Percentiles rank a stretch among this genome's conserved stretches.
Evolutionary conservation across 495 filamentous ascomycete species (phyloP).

Genomic region (Aeminium ludgeri): DNA sequence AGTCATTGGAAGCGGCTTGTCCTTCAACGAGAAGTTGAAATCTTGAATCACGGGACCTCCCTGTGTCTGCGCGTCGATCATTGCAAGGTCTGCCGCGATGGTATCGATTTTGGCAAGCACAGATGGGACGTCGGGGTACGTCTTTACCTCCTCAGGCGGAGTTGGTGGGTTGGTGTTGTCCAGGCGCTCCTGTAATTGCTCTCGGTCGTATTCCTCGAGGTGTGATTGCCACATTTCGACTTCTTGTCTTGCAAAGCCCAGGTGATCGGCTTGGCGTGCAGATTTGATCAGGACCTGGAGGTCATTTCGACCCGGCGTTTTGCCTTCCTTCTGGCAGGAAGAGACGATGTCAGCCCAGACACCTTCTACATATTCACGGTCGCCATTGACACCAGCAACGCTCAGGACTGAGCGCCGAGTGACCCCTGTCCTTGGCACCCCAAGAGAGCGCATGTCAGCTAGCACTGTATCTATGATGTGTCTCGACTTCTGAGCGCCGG

Average conservation of each 20-base stretch:
- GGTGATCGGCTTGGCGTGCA: not conserved
- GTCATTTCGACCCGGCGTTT: slow-evolving; percentile 7
- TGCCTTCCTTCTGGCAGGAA: not conserved
- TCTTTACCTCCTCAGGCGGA: no score
- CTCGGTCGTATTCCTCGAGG: not conserved
- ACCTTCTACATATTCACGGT: slow-evolving; percentile 16
- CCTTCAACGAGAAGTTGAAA: slow-evolving; percentile 1
- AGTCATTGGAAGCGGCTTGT: slow-evolving; percentile 10
- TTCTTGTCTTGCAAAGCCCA: slow-evolving; percentile 2
- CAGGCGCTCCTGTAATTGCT: not conserved
- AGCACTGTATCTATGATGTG: slow-evolving; percentile 21
- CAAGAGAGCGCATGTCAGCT: slow-evolving; percentile 15
- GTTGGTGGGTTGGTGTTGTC: not conserved
- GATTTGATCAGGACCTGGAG: slow-evolving; percentile 11
- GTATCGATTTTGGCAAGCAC: slow-evolving; percentile 3
- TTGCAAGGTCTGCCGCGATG: slow-evolving; percentile 2
- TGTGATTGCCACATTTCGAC: not conserved
- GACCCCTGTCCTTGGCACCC: slow-evolving; percentile 19
- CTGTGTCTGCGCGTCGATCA: slow-evolving; percentile 5
- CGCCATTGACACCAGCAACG: slow-evolving; percentile 21
- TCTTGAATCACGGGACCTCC: slow-evolving; percentile 3
- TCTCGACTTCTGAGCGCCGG: slow-evolving; percentile 19
- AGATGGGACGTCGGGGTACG: not conserved
- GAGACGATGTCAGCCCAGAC: slow-evolving; percentile 13
- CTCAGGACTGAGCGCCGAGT: slow-evolving; percentile 23